Evolutionary conservation across 805 yeast genomes (phyloP).

Genomic region (Candida pini): DNA sequence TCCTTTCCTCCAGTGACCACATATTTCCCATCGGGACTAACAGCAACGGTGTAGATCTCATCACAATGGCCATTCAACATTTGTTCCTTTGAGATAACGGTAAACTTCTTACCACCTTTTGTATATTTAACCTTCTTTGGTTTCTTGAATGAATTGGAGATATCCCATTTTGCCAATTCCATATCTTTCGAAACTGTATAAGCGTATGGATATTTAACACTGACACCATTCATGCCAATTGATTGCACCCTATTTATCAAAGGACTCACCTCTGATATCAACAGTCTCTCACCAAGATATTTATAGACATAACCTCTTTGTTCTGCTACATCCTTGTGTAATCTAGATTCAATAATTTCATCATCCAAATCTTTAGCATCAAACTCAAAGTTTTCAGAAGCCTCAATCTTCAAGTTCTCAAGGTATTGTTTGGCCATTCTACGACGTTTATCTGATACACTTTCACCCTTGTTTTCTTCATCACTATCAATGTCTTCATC

Average conservation of each 20-base stretch:
- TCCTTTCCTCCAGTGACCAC: constrained; percentile 92
- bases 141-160: constrained; percentile 44
- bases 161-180: constrained; percentile 76
- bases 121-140: constrained; percentile 62
- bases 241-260: constrained; percentile 55
- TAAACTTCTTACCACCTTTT: constrained; percentile 53
- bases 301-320: constrained; percentile 78
- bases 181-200: constrained; percentile 81
- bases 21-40: constrained; percentile 78
- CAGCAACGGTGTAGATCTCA: constrained; percentile 73
- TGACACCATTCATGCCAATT: constrained; percentile 48
- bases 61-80: constrained; percentile 68
- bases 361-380: constrained; percentile 90
- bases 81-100: constrained; percentile 41
- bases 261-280: constrained; percentile 36
- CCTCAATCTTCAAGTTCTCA: constrained; percentile 65
- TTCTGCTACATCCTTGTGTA: constrained; percentile 86
- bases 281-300: constrained; percentile 48
- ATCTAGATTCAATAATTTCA: constrained; percentile 74
- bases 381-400: constrained; percentile 47
- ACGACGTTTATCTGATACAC: constrained; percentile 90
- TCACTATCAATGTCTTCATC: constrained; percentile 53
- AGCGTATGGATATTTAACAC: constrained; percentile 55
- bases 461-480: constrained; percentile 69
- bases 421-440: constrained; percentile 90